Conservation (phyloP, 2,329 filamentous ascomycete genomes). For the Arthrobotrys sinensis region DNA sequence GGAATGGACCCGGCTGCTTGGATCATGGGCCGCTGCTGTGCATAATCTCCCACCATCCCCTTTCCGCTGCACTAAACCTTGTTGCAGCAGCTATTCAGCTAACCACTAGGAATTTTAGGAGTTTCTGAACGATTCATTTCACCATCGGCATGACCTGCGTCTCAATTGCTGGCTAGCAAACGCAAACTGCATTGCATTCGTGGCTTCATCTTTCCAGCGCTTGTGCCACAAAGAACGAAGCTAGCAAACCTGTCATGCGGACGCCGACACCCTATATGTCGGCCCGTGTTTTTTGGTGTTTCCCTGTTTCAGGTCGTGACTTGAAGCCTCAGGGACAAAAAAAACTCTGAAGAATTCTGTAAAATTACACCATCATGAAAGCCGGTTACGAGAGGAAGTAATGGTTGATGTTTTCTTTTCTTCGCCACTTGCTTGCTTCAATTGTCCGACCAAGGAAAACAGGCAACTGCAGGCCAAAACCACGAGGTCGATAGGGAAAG, state of each 20-base stretch:
- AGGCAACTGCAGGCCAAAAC: constrained; percentile 43
- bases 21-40: constrained; percentile 59
- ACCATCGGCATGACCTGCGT: constrained; percentile 4
- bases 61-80: constrained; percentile 48
- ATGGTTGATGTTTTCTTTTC: constrained; percentile 14
- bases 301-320: constrained; percentile 18
- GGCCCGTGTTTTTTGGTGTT: constrained; percentile 17
- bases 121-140: constrained; percentile 10
- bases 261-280: neutral
- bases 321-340: constrained; percentile 4
- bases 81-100: constrained; percentile 22
- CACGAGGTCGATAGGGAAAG: constrained; percentile 51
- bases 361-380: constrained; percentile 33
- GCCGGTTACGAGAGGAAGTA: constrained; percentile 41
- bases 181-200: constrained; percentile 27
- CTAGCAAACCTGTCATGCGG: constrained; percentile 15
- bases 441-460: constrained; percentile 32
- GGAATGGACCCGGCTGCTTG: constrained; percentile 61
- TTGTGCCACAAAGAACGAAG: constrained; percentile 24
- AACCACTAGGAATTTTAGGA: constrained; percentile 42
- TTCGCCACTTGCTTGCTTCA: neutral
- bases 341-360: constrained; percentile 6
- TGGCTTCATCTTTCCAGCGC: constrained; percentile 24
- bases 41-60: constrained; percentile 49
- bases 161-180: constrained; percentile 18